phyloP scores from a whole-genome alignment of 2,329 filamentous ascomycete genomes.

The Chalara sp. region DNA sequence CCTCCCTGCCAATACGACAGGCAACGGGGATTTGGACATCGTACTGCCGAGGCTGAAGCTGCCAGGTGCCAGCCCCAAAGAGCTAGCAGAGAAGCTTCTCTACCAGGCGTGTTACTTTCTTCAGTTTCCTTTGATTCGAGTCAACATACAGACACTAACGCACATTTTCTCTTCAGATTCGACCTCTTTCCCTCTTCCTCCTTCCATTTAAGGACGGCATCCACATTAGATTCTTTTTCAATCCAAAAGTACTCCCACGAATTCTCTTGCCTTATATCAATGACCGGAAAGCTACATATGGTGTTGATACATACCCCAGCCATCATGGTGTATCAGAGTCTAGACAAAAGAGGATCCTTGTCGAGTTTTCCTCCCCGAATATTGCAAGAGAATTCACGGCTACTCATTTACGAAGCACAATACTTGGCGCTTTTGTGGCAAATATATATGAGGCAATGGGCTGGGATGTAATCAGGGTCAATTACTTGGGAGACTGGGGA shows the following conservation, averaged over 20 bases:
- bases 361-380: constrained; percentile 62
- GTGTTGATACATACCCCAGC: constrained; percentile 54
- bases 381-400: constrained; percentile 63
- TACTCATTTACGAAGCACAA: constrained; percentile 58
- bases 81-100: background rate
- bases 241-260: constrained; percentile 42
- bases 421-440: constrained; percentile 58
- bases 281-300: constrained; percentile 49
- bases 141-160: no score
- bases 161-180: no score
- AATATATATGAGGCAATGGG: constrained; percentile 55
- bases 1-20: background rate
- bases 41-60: constrained; percentile 4
- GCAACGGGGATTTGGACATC: constrained; percentile 3
- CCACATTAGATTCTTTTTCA: no score
- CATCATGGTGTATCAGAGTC: constrained; percentile 36
- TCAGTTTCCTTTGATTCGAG: no score
- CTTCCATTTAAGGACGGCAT: no score
- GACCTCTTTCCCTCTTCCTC: no score
- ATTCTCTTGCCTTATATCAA: constrained; percentile 53
- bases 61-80: background rate
- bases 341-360: constrained; percentile 37
- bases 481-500: constrained; percentile 64
- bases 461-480: constrained; percentile 41
- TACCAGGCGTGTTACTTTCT: constrained; percentile 24